A percentile compares a stretch with the other conserved stretches of the same genome.
Evolutionary conservation across 192 early-diverging fungal genomes (phyloP).

Genomic region (Backusella tuberculispora): DNA sequence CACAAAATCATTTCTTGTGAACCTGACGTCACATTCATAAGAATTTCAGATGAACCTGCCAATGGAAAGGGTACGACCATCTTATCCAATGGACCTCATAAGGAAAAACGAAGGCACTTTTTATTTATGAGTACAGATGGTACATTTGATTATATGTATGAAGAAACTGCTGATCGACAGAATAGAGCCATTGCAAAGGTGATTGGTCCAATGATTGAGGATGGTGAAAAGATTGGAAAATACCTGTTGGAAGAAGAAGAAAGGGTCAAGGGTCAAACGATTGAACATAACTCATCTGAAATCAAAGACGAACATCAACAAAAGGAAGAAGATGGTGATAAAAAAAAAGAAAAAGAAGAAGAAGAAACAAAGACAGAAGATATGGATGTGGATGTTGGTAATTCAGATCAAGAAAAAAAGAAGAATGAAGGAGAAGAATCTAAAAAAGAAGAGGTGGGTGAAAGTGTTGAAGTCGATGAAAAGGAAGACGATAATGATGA

Average conservation of each 20-base stretch:
- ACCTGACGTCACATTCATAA: constrained; percentile 59
- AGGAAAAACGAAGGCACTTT: constrained; percentile 45
- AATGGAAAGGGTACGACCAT: not conserved
- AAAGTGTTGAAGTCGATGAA: not conserved
- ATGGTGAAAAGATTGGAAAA: constrained; percentile 47
- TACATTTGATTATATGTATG: constrained; percentile 61
- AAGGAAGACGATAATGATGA: not conserved
- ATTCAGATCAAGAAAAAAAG: not conserved
- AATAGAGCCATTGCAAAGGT: constrained; percentile 51
- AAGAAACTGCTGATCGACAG: constrained; percentile 50
- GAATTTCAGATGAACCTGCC: constrained; percentile 33
- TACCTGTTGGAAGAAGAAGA: constrained; percentile 33
- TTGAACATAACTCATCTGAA: constrained; percentile 25
- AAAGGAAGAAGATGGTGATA: not conserved
- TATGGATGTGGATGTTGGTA: not conserved
- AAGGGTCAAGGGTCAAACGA: constrained; percentile 12
- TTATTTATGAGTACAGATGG: constrained; percentile 64
- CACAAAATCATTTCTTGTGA: constrained; percentile 55
- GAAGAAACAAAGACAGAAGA: constrained; percentile 36
- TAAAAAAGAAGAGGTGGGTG: not conserved
- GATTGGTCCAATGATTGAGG: constrained; percentile 56
- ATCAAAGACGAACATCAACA: not conserved
- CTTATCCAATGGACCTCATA: constrained; percentile 6
- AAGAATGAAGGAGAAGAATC: not conserved
- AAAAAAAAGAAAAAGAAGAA: not conserved